Evolutionary conservation across 176 grass and related monocot genomes (phyloP), one percentile per base, ranked within the genome.

Genomic region (Saccharum spontaneum): DNA sequence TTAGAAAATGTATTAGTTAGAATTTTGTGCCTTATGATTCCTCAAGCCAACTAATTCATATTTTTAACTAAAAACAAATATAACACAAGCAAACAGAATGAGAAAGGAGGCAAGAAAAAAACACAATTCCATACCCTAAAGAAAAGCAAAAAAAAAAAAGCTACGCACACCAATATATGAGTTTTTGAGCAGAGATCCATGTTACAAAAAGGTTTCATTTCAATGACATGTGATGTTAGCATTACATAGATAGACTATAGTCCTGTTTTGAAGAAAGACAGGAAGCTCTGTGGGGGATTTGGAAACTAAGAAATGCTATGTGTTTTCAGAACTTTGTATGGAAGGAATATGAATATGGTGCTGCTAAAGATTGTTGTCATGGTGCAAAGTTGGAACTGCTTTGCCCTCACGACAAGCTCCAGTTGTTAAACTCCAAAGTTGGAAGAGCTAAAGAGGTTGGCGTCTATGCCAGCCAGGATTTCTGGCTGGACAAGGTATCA

Each of bases 221-320:
- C n/a, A 85, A 43, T 13, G 4, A 44, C 17, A 78, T 33, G 23
- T 15, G 46, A 55, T 33, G 24, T 15, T 52, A 84, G 33, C 4
- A 38, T 23, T 28, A 28, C 34, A 84, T 8, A 83, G 10, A 44
- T 73, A 61, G 57, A 73, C 20, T 83, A 41, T n/a, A 82, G 44
- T 46, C 44, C 44, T 46, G 44, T 46, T 46, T 46, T 46, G 12
- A 46, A 46, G 8, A 67, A 4, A 22, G 10, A 67, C 17, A 24
- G 64, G 67, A 40, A 22, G 55, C 22, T n/a, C 8, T 23, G n/a
- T 61, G n/a, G n/a, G 2, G 22, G 22, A 1, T 61, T 24, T 61
- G 57, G n/a, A 61, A 60, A 60, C 20, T 60, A 60, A 60, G 55
- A 60, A 61, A 24, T 61, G 57, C 3, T 61, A 59, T 59, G 55